Evolutionary conservation across 495 filamentous ascomycete genomes (phyloP), one percentile per base, ranked within the genome.

Genomic region (Penicillium parvum): DNA sequence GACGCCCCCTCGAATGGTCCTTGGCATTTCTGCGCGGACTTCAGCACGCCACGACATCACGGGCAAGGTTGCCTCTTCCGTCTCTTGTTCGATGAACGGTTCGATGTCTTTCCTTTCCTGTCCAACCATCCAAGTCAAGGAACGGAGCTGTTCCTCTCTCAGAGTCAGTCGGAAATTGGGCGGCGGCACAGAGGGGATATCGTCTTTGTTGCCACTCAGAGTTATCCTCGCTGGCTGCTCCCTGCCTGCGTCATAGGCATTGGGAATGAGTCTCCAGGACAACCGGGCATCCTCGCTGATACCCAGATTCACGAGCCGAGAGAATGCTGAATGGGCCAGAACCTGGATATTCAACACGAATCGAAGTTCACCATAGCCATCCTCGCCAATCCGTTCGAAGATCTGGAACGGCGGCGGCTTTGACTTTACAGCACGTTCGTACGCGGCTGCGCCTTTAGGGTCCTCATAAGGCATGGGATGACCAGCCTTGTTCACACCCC

Each of bases 111-210:
- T 57, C 1, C 21, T 38, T 55, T 95, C 88, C 45, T 83, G 79
- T 0, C 30, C 23, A 12, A 78, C 43, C 81, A 86, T 88, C 86
- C 86, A 92, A 1, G 44, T 39, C 5, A 88, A 55, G 1, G 77
- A 81, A 16, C 72, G 64, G n/a, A 70, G 58, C 38, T 88, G 84
- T 42, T 82, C 79, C 0, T 58, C 57, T n/a, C 75, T 66, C 21
- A 71, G 38, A 3, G 26, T 5, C 1, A 78, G 54, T 7, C 38
- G 44, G 20, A 66, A 76, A 8, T 58, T 49, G 2, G 73, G 71
- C 8, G 73, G 71, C 23, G 69, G 70, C 4, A 4, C 15, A 14
- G 55, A 55, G 10, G 43, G 37, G 5, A 8, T 4, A 30, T 81
- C 73, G 0, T 56, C 40, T 11, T 61, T 66, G 43, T 82, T 83